Conservation (phyloP, 2,329 filamentous ascomycete genomes). For the Pyricularia pennisetigena region DNA sequence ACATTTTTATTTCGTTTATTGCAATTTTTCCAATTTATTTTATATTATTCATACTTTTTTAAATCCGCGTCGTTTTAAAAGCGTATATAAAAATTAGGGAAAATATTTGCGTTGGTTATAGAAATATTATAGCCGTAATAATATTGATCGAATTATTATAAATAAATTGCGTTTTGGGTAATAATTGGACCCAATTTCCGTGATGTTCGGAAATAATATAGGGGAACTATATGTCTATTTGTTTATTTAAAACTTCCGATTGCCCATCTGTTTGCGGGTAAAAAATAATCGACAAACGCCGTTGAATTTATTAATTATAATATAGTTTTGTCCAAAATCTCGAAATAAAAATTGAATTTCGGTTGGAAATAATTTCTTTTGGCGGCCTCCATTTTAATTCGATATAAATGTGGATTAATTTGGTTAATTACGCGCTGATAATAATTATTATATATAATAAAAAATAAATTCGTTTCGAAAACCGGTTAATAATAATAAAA, state of each 20-base stretch:
- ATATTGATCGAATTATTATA: not conserved
- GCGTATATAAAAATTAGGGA: not conserved
- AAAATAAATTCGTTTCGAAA: not conserved
- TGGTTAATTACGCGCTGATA: not conserved
- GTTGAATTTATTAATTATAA: no score
- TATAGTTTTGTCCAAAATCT: no score
- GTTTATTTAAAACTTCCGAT: not conserved
- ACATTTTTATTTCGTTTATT: no score
- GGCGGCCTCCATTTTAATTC: not conserved
- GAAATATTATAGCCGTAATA: not conserved
- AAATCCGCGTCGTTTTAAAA: not conserved
- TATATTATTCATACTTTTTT: not conserved
- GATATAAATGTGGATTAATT: not conserved
- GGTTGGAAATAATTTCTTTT: not conserved
- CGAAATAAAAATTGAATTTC: no score
- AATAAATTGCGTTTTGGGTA: no score
- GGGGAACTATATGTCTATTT: no score
- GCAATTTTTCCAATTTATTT: no score
- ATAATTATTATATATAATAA: not conserved
- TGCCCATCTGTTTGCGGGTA: not conserved
- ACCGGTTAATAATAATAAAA: not conserved
- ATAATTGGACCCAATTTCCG: no score
- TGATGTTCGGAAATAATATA: no score
- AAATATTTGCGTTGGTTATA: not conserved
- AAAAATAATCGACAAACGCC: no score